phyloP scores from a whole-genome alignment of 2,329 filamentous ascomycete genomes.

The Podosphaera aphanis region DNA sequence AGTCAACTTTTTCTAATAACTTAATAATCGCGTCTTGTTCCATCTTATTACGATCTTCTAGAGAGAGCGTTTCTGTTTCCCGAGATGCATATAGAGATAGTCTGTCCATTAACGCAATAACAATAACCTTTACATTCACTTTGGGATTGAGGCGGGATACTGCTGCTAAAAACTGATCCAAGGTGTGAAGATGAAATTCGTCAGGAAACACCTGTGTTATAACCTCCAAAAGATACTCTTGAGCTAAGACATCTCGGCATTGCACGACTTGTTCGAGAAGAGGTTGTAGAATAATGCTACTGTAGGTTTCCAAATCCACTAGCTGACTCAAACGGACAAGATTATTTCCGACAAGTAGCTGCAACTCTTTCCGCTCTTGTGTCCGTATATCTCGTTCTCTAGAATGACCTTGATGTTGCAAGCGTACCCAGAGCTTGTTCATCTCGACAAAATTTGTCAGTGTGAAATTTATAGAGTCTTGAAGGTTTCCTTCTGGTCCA shows the following conservation, averaged over 20 bases:
- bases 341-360: slow-evolving; percentile 89
- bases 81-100: slow-evolving; percentile 84
- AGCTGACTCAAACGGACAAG: slow-evolving; percentile 84
- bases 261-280: slow-evolving; percentile 93
- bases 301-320: slow-evolving; percentile 87
- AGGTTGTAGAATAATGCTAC: slow-evolving; percentile 67
- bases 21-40: slow-evolving; percentile 67
- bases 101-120: slow-evolving; percentile 93
- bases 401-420: slow-evolving; percentile 94
- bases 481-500: slow-evolving; percentile 81
- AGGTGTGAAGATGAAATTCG: slow-evolving; percentile 89
- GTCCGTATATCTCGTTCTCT: slow-evolving; percentile 81
- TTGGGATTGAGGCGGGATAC: slow-evolving; percentile 85
- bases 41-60: slow-evolving; percentile 47
- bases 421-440: slow-evolving; percentile 97
- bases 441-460: slow-evolving; percentile 98
- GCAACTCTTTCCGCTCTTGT: slow-evolving; percentile 82
- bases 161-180: slow-evolving; percentile 83
- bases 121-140: slow-evolving; percentile 93
- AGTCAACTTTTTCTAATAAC: slow-evolving; percentile 53
- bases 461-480: slow-evolving; percentile 95
- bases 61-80: slow-evolving; percentile 49
- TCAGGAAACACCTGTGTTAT: slow-evolving; percentile 98
- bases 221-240: slow-evolving; percentile 93
- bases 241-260: slow-evolving; percentile 84